A percentile compares a stretch with the other conserved stretches of the same genome.
phyloP scores from a whole-genome alignment of 495 filamentous ascomycete species.

The Amphirosellinia nigrospora region DNA sequence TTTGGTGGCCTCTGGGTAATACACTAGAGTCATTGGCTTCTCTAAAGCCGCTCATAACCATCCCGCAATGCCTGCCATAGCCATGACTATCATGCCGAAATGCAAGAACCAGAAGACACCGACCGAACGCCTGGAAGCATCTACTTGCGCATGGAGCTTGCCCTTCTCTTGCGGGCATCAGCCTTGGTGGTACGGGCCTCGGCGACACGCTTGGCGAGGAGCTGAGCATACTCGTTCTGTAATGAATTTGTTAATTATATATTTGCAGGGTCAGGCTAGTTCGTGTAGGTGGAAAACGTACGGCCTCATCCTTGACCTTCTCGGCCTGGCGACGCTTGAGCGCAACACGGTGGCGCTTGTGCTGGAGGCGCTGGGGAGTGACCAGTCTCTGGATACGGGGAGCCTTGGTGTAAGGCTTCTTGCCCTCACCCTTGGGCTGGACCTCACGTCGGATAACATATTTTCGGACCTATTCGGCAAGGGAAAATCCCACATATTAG shows the following conservation, averaged over 20 bases:
- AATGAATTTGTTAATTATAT: slow-evolving; percentile 45
- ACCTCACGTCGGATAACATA: slow-evolving; percentile 99
- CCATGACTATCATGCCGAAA: slow-evolving; percentile 43
- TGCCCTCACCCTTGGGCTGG: slow-evolving; percentile 91
- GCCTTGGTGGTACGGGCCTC: slow-evolving; percentile 92
- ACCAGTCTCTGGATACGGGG: slow-evolving; percentile 98
- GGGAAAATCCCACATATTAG: slow-evolving; percentile 48
- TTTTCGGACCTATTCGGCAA: slow-evolving; percentile 76
- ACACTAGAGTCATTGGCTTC: slow-evolving; percentile 37
- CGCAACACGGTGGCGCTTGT: slow-evolving; percentile 96
- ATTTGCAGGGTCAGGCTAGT: background rate
- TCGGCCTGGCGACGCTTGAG: slow-evolving; percentile 97
- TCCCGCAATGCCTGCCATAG: slow-evolving; percentile 37
- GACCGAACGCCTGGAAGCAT: slow-evolving; percentile 51
- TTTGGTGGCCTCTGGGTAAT: slow-evolving; percentile 38
- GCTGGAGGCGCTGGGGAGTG: slow-evolving; percentile 98
- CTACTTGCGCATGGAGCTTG: slow-evolving; percentile 94
- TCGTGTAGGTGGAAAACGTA: slow-evolving; percentile 60
- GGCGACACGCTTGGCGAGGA: slow-evolving; percentile 92
- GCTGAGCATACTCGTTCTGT: slow-evolving; percentile 88
- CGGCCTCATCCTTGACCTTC: slow-evolving; percentile 95
- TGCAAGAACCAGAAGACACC: slow-evolving; percentile 47
- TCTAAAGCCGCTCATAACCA: slow-evolving; percentile 33
- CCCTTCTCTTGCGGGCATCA: slow-evolving; percentile 92
- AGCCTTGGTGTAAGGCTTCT: slow-evolving; percentile 98